A percentile compares a stretch with the other conserved stretches of the same genome.
Conservation (phyloP, 768 basidiomycete species). For the Harrya chromipes region DNA sequence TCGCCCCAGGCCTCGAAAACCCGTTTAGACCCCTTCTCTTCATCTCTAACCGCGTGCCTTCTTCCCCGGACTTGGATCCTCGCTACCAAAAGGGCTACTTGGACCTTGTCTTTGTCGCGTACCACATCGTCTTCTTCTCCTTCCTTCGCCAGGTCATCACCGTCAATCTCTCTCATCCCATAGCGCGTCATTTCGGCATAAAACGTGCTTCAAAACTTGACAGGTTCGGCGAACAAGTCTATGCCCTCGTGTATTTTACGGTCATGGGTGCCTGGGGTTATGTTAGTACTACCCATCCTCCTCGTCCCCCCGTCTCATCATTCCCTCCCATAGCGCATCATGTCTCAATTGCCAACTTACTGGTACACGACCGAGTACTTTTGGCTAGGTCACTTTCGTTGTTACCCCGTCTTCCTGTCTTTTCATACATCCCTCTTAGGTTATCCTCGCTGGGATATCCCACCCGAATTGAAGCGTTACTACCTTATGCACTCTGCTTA, state of each 20-base stretch:
- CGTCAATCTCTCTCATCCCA: conserved; percentile 57
- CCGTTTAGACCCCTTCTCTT: conserved; percentile 73
- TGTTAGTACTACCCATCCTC: conserved; percentile 42
- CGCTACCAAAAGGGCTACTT: conserved; percentile 69
- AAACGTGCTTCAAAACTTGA: conserved; percentile 62
- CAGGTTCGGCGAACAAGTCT: conserved; percentile 89
- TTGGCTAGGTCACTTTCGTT: conserved; percentile 63
- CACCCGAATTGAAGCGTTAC: conserved; percentile 79
- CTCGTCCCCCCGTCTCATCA: neutral
- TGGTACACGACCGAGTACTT: conserved; percentile 84
- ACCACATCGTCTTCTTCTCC: conserved; percentile 86
- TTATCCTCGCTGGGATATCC: conserved; percentile 91
- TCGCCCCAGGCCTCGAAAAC: conserved; percentile 53
- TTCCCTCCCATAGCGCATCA: conserved; percentile 59
- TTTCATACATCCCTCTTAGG: conserved; percentile 38
- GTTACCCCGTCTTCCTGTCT: neutral
- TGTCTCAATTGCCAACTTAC: conserved; percentile 76
- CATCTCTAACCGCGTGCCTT: conserved; percentile 60
- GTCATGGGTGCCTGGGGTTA: conserved; percentile 72
- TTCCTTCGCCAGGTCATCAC: conserved; percentile 78
- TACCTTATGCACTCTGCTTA: conserved; percentile 93
- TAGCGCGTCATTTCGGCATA: conserved; percentile 73
- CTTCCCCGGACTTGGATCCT: conserved; percentile 49
- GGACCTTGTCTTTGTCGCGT: conserved; percentile 78
- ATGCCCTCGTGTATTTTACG: conserved; percentile 79